These are phyloP conservation scores for Didymella lethalis DNA, from an alignment of 2,329 filamentous ascomycete genomes.

Conservation along the genomic window DNA sequence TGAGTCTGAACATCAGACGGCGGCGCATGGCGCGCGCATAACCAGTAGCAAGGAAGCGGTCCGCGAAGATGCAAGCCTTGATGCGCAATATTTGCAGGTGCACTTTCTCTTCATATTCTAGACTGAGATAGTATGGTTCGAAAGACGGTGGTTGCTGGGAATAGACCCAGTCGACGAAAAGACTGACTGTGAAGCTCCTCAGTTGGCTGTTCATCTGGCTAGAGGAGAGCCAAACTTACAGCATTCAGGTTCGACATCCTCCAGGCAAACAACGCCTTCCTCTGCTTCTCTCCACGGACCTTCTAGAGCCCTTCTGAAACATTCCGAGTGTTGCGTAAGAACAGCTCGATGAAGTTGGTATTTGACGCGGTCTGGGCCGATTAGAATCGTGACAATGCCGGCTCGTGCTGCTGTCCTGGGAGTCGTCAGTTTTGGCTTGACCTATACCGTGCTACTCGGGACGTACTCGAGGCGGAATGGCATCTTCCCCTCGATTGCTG, in stretches of 20 bases:
- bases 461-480: too few species aligned
- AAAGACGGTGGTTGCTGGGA: background rate
- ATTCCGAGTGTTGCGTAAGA: background rate
- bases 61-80: background rate
- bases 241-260: background rate
- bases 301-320: background rate
- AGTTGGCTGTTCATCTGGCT: background rate
- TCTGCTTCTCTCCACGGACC: background rate
- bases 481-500: too few species aligned
- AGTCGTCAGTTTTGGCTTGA: too few species aligned
- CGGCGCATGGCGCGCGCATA: background rate
- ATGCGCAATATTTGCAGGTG: background rate
- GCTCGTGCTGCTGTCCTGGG: too few species aligned
- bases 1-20: background rate
- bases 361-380: background rate
- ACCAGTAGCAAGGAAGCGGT: background rate
- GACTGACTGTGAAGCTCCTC: background rate
- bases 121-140: background rate
- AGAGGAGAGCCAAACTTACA: background rate
- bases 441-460: too few species aligned
- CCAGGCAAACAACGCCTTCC: background rate
- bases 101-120: background rate
- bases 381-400: too few species aligned
- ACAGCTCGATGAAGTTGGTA: background rate
- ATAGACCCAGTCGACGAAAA: background rate